Evolutionary conservation across 441 rosid genomes (phyloP), one percentile per base, ranked within the genome.

Genomic region (Pelargonium myrrhifolium): DNA sequence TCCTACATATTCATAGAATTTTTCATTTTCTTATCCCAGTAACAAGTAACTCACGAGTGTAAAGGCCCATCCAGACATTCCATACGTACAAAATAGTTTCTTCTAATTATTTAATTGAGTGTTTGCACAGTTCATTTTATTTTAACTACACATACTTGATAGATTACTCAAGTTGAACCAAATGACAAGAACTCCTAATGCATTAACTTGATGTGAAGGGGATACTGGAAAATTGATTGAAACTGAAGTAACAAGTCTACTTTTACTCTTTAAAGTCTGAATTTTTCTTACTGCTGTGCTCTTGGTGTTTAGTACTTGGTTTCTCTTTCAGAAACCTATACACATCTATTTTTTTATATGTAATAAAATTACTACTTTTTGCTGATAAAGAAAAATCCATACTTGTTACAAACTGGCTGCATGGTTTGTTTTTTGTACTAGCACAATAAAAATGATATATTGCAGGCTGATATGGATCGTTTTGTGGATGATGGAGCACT

Each of bases 391-490:
- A 0, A 28, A 28, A 28, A 28, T 28, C 31, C 31, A 28, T 28
- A 28, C 31, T 28, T 28, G 31, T 42, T 42, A 0, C 11, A 42
- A 12, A 42, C 47, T 9, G 47, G 12, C 9, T 42, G 12, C 47
- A 42, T 51, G n/a, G 58, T 9, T 18, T 61, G 26, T 17, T 24
- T 59, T 74, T 65, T 39, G 18, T 68, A 45, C 81, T 83, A 84
- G 86, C 84, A 81, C 77, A 77, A 80, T 76, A 76, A 80, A 71
- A 85, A 82, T 79, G 75, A 73, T 88, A 79, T 79, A 79, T 83
- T 87, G 87, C 92, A 87, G 98, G 89, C 90, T 86, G 97, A 89
- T 43, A 81, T 86, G 83, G 97, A 90, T 74, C 87, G 81, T 63
- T 80, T 88, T 75, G 90, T 86, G 79, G 94, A 87, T 75, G 94